Evolutionary conservation across 257 asterid genomes (phyloP).

Genomic region (Plantago ovata): DNA sequence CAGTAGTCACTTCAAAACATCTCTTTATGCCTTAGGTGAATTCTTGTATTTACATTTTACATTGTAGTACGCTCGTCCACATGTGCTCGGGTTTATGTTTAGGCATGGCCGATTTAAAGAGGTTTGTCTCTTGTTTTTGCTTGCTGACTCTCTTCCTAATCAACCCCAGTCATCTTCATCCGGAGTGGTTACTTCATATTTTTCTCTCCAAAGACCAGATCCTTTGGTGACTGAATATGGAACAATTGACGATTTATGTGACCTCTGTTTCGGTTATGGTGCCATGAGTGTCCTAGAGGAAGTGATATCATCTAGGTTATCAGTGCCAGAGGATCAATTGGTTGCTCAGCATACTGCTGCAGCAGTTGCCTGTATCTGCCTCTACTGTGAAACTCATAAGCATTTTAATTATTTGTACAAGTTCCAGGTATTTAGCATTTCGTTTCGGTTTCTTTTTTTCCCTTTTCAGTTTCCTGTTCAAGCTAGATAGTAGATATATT

Average conservation of each 20-base stretch:
- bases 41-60: slow-evolving; percentile 9
- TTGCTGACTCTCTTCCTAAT: slow-evolving; percentile 66
- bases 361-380: slow-evolving; percentile 87
- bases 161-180: slow-evolving; percentile 60
- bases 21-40: neutral
- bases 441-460: slow-evolving; percentile 14
- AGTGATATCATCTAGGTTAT: slow-evolving; percentile 61
- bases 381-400: slow-evolving; percentile 86
- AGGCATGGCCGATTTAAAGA: slow-evolving; percentile 86
- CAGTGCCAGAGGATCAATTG: slow-evolving; percentile 45
- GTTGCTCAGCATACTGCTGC: slow-evolving; percentile 79
- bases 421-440: slow-evolving; percentile 64
- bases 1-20: neutral
- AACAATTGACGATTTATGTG: slow-evolving; percentile 84
- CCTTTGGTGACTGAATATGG: slow-evolving; percentile 86
- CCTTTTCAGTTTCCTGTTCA: slow-evolving; percentile 22
- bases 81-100: slow-evolving; percentile 86
- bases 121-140: slow-evolving; percentile 83
- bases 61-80: slow-evolving; percentile 90
- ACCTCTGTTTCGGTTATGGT: slow-evolving; percentile 78
- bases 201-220: slow-evolving; percentile 91
- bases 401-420: slow-evolving; percentile 85
- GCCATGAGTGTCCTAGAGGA: slow-evolving; percentile 88
- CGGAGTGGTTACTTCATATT: slow-evolving; percentile 59
- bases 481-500: slow-evolving; percentile 1